Evolutionary conservation across 345 rosid genomes (phyloP).

Genomic region (Salix udensis): DNA sequence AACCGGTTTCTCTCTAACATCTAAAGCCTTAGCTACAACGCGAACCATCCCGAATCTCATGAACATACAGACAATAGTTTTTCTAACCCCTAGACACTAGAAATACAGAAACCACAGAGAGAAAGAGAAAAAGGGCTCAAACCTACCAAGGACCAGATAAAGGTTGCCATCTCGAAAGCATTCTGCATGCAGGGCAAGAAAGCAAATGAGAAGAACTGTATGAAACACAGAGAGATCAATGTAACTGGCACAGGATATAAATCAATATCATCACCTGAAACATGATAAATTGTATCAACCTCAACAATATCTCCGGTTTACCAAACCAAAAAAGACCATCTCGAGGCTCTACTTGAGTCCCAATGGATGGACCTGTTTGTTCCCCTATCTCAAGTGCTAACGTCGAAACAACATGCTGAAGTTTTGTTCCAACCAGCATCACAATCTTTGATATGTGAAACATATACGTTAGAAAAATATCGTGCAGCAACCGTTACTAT

Average conservation of each 20-base stretch:
- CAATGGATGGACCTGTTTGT: slow-evolving; percentile 56
- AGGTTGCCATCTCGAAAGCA: slow-evolving; percentile 97
- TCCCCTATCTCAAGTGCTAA: slow-evolving; percentile 81
- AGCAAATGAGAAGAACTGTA: neutral
- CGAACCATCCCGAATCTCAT: too few relatives aligned
- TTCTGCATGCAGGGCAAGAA: slow-evolving; percentile 48
- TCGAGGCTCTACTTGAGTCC: slow-evolving; percentile 82
- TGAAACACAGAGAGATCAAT: neutral
- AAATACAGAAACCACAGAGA: too few relatives aligned
- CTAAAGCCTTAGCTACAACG: too few relatives aligned
- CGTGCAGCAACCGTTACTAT: neutral
- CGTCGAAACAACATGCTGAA: slow-evolving; percentile 81
- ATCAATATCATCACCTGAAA: slow-evolving; percentile 55
- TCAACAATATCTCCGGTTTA: slow-evolving; percentile 72
- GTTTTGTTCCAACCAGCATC: slow-evolving; percentile 86
- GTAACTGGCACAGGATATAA: neutral
- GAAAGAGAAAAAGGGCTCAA: neutral
- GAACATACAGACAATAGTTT: too few relatives aligned
- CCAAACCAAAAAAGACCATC: slow-evolving; percentile 93
- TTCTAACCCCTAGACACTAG: too few relatives aligned
- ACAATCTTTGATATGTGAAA: slow-evolving; percentile 55
- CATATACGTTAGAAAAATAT: neutral
- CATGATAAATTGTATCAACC: slow-evolving; percentile 77
- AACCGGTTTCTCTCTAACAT: too few relatives aligned
- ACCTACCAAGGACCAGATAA: slow-evolving; percentile 90